These are phyloP conservation scores for Euphorbia peplus DNA, from an alignment of 345 rosid genomes.

Conservation along the genomic window DNA sequence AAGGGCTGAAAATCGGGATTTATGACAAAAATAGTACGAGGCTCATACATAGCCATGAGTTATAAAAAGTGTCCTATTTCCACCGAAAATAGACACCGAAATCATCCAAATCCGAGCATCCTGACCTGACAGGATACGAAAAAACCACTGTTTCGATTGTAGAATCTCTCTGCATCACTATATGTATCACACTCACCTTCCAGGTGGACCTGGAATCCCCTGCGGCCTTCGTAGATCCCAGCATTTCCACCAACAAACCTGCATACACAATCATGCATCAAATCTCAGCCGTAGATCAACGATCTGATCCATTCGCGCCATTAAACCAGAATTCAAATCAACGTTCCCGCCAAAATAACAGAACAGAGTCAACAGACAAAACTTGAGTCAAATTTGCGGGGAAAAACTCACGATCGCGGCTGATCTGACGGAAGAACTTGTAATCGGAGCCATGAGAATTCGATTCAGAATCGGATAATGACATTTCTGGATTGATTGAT, in stretches of 20 bases:
- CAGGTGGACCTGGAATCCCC: slow-evolving; percentile 67
- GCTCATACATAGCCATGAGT: no score
- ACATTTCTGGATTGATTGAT: slow-evolving; percentile 35
- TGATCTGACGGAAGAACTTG: slow-evolving; percentile 69
- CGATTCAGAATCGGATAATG: slow-evolving; percentile 67
- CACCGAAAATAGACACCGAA: no score
- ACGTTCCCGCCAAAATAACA: slow-evolving; percentile 16
- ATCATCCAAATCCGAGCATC: no score
- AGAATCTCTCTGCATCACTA: no score
- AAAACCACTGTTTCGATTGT: no score
- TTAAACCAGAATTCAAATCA: not conserved
- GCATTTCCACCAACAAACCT: slow-evolving; percentile 84
- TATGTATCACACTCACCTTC: slow-evolving; percentile 50
- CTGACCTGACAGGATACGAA: no score
- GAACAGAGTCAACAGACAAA: not conserved
- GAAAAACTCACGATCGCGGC: slow-evolving; percentile 65
- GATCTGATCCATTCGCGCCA: not conserved
- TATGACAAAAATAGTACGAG: no score
- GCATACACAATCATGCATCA: not conserved
- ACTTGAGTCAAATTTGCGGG: not conserved
- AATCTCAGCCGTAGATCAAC: not conserved
- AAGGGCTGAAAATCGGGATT: no score
- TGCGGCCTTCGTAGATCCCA: slow-evolving; percentile 55
- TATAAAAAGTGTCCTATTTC: no score
- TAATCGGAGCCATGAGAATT: slow-evolving; percentile 46